Base-by-base conservation (phyloP, 2,329 filamentous ascomycete genomes). In the Claviceps citrina region DNA sequence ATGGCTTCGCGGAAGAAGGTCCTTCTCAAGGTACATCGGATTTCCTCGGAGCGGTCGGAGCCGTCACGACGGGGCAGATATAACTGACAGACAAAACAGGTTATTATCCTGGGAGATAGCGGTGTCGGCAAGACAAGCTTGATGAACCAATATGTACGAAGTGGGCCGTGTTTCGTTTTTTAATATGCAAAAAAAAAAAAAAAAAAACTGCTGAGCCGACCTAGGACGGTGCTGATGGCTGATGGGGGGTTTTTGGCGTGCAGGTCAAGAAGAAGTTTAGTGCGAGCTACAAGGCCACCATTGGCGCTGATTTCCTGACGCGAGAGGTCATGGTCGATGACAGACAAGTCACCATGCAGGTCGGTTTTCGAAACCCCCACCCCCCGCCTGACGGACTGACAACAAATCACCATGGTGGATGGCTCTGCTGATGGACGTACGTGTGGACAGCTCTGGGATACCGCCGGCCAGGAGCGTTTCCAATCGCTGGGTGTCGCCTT, bases 191-290 rank as follows among this genome's bases (percentile, higher is more conserved):
- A n/a, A n/a, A n/a, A n/a, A n/a, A n/a, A n/a, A n/a, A n/a, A n/a
- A 27, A 37, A 18, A 26, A 24, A 12, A 30, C 15, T 27, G 2
- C 20, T n/a, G 13, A 37, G 24, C 3, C 9, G 31, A 3, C 15
- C 24, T n/a, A 8, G 33, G 24, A 13, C n/a, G 18, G 30, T 38
- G 28, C 44, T 41, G 33, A 51, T 51, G 41, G 35, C 19, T n/a
- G n/a, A n/a, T n/a, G n/a, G n/a, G n/a, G n/a, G n/a, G n/a, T n/a
- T n/a, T n/a, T 32, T 34, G 10, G 19, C 27, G 25, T 44, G 50
- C 51, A 96, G 89, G 89, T 98, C 75, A 98, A 98, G 73, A 98
- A 98, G 70, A 96, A 98, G 64, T 98, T 98, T 71, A 95, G 87
- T 61, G 89, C 87, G 51, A 95, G 87, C 69, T 98, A 98, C 78